Evolutionary conservation across 2,329 filamentous ascomycete genomes (phyloP), one percentile per base, ranked within the genome.

Genomic region (Cytospora schulzeri): DNA sequence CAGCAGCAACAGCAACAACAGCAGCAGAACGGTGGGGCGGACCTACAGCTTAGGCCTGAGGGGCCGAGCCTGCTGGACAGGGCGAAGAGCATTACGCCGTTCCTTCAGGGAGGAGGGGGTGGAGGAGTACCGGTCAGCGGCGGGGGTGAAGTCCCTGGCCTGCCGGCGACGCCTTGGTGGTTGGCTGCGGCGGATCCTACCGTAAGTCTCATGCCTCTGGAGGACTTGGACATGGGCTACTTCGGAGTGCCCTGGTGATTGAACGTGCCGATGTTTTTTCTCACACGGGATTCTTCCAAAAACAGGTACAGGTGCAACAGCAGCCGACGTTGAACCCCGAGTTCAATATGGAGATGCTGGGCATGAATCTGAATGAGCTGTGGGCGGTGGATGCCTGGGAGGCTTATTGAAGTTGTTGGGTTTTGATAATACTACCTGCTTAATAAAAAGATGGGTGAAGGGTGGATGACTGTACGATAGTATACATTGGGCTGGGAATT

Each of bases 321-420:
- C 54, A 62, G 51, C 54, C 57, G 14, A 50, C 41, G 7, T n/a
- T 82, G 55, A 84, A 83, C 67, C 79, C 83, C 33, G 83, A 85
- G 63, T 82, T 83, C 65, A 84, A 79, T 69, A 78, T 85, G 57
- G 83, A 85, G 69, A 73, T 83, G 52, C 73, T 85, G 57, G 83
- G 83, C 4, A 76, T 83, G 61, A 83, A 85, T 67, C 72, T 85
- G 58, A 84, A 84, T 66, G 83, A 85, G 68, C 75, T 85, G 60
- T 85, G 83, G 83, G 83, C 81, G 50, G 82, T 62, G 68, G 68
- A 67, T 33, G 28, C 65, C 2, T 71, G 70, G 68, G 71, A 71
- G n/a, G 56, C 57, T 28, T 66, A 60, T 55, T 66, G 45, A 48
- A 1, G n/a, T 14, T 24, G 8, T 24, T n/a, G 45, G 12, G n/a